Conservation (phyloP, 768 basidiomycete species). For the Rhizopogon roseolus region DNA sequence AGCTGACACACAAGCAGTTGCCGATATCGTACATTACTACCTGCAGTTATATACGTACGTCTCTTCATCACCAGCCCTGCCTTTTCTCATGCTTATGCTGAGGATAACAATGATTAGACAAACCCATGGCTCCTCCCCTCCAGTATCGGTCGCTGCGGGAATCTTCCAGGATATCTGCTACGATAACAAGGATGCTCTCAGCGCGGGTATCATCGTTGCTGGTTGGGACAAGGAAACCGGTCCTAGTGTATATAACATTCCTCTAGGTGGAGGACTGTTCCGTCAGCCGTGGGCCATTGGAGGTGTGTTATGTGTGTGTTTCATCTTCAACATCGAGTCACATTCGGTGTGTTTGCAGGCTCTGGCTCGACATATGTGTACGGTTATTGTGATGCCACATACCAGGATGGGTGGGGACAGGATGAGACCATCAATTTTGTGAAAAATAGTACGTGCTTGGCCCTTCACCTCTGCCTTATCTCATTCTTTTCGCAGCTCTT, state of each 20-base stretch:
- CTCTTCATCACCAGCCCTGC: neutral
- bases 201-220: constrained; percentile 95
- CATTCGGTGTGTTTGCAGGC: constrained; percentile 36
- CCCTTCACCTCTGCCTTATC: neutral
- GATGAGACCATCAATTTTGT: constrained; percentile 94
- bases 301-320: constrained; percentile 42
- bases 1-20: constrained; percentile 95
- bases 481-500: constrained; percentile 54
- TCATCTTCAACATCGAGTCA: neutral
- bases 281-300: constrained; percentile 99
- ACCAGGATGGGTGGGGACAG: constrained; percentile 83
- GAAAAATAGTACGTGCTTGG: constrained; percentile 73
- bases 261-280: constrained; percentile 94
- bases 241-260: constrained; percentile 94
- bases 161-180: constrained; percentile 89
- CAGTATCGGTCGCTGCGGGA: constrained; percentile 78
- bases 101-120: constrained; percentile 34
- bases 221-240: constrained; percentile 94
- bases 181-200: constrained; percentile 83
- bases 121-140: constrained; percentile 57
- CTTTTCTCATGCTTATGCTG: neutral
- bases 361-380: constrained; percentile 98
- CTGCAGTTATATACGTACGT: constrained; percentile 73
- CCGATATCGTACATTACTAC: constrained; percentile 83
- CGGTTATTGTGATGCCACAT: constrained; percentile 99